phyloP scores from a whole-genome alignment of 768 basidiomycete species.

The Myochromella boudieri region DNA sequence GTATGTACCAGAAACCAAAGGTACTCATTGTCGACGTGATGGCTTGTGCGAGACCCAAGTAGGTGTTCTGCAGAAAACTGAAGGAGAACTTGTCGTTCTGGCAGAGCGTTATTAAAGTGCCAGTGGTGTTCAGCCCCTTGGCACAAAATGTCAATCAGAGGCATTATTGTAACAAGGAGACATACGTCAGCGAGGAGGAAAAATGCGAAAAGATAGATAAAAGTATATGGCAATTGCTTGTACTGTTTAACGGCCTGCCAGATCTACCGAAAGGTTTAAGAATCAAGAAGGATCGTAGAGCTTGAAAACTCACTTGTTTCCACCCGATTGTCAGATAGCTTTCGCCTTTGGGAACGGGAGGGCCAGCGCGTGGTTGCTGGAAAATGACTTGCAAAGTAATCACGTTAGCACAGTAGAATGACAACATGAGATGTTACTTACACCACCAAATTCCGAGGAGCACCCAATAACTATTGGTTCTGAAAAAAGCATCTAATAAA shows the following conservation, averaged over 20 bases:
- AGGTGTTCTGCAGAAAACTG: slow-evolving; percentile 80
- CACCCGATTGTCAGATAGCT: slow-evolving; percentile 81
- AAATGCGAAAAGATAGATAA: slow-evolving; percentile 73
- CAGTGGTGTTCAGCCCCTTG: slow-evolving; percentile 80
- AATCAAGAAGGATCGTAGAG: too few species aligned
- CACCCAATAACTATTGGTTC: slow-evolving; percentile 77
- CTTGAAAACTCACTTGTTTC: slow-evolving; percentile 82
- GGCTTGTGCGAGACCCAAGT: slow-evolving; percentile 74
- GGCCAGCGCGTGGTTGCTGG: slow-evolving; percentile 83
- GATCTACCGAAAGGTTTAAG: too few species aligned
- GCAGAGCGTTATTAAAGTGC: slow-evolving; percentile 71
- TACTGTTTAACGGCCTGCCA: slow-evolving; percentile 77
- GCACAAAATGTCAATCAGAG: neutral
- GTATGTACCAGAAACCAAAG: slow-evolving; percentile 82
- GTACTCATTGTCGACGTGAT: slow-evolving; percentile 73
- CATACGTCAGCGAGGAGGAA: slow-evolving; percentile 77
- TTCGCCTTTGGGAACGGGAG: slow-evolving; percentile 73
- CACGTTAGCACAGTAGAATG: neutral
- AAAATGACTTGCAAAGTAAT: too few species aligned
- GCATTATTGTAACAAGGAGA: neutral
- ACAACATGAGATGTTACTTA: slow-evolving; percentile 32
- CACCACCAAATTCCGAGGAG: slow-evolving; percentile 87
- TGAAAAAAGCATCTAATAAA: slow-evolving; percentile 21
- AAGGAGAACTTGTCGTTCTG: slow-evolving; percentile 82
- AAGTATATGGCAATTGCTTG: slow-evolving; percentile 77